phyloP scores from a whole-genome alignment of 2,329 filamentous ascomycete species.

The Fusarium sulawesiense region DNA sequence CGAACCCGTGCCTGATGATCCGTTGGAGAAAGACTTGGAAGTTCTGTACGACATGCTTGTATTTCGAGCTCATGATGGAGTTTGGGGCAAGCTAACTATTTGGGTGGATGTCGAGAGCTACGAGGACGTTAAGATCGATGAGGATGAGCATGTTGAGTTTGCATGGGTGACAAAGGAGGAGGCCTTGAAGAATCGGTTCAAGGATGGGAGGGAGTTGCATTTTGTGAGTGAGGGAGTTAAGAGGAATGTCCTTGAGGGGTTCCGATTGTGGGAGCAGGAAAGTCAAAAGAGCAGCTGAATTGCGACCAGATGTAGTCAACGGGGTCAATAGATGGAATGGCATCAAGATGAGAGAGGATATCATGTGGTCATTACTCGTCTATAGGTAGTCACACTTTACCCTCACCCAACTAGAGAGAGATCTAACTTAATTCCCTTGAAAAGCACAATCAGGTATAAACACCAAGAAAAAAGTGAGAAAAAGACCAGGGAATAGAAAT shows the following conservation, averaged over 20 bases:
- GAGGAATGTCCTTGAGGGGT: constrained; percentile 50
- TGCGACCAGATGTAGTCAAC: not conserved
- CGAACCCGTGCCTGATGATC: constrained; percentile 9
- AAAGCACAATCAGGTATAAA: constrained; percentile 9
- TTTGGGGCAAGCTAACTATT: constrained; percentile 48
- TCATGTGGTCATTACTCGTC: constrained; percentile 40
- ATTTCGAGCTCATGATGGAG: constrained; percentile 40
- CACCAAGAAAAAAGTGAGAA: constrained; percentile 18
- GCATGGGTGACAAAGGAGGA: constrained; percentile 55
- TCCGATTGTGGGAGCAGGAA: constrained; percentile 44
- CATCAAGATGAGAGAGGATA: constrained; percentile 16
- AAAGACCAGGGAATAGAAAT: constrained; percentile 11
- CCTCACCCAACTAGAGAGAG: constrained; percentile 5
- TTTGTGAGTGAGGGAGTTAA: constrained; percentile 51
- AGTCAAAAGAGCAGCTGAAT: not conserved
- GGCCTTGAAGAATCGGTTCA: constrained; percentile 41
- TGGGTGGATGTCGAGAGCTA: constrained; percentile 46
- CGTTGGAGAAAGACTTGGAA: constrained; percentile 38
- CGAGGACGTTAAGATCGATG: constrained; percentile 47
- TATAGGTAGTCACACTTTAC: constrained; percentile 35
- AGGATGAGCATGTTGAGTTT: constrained; percentile 54
- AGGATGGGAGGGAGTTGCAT: constrained; percentile 45
- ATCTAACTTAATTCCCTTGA: not conserved
- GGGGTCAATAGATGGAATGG: not conserved
- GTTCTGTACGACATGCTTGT: constrained; percentile 38